These are phyloP conservation scores for Ramaria sp. DNA, from an alignment of 768 basidiomycete genomes.

Conservation along the genomic window DNA sequence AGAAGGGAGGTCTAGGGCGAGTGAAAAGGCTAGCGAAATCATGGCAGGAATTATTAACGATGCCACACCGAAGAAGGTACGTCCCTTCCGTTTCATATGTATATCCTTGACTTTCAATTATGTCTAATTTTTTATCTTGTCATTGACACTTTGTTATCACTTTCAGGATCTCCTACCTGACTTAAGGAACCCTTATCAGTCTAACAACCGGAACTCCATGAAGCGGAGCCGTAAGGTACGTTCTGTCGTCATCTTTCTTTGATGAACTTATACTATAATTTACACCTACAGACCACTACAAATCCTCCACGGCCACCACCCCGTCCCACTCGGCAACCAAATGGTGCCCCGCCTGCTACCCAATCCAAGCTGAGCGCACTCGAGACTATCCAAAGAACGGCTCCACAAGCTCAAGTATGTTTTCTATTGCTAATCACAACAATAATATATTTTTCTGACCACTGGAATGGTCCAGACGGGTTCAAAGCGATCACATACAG, in stretches of 20 bases:
- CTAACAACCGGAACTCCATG: conserved; percentile 31
- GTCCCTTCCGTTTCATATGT: background rate
- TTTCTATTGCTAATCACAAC: background rate
- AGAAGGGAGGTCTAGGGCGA: background rate
- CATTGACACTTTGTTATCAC: conserved; percentile 60
- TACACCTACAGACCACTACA: conserved; percentile 21
- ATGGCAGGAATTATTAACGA: conserved; percentile 15
- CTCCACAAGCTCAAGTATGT: conserved; percentile 1
- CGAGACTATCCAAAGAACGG: conserved; percentile 3
- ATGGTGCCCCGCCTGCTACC: background rate
- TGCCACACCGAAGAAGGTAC: conserved; percentile 30
- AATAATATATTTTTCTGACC: background rate
- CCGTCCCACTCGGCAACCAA: background rate
- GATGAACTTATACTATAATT: background rate
- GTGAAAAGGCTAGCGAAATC: conserved; percentile 13
- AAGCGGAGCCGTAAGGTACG: conserved; percentile 21
- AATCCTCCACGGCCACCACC: conserved; percentile 21
- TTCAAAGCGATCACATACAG: conserved; percentile 10
- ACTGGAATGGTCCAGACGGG: background rate
- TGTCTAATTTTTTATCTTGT: conserved; percentile 52
- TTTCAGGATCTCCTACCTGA: conserved; percentile 45
- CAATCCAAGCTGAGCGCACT: background rate
- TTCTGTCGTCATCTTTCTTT: background rate
- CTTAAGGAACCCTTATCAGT: conserved; percentile 70
- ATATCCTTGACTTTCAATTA: background rate